Evolutionary conservation across 768 basidiomycete species (phyloP), one percentile per base, ranked within the genome.

Genomic region (Flagelloscypha sp.): DNA sequence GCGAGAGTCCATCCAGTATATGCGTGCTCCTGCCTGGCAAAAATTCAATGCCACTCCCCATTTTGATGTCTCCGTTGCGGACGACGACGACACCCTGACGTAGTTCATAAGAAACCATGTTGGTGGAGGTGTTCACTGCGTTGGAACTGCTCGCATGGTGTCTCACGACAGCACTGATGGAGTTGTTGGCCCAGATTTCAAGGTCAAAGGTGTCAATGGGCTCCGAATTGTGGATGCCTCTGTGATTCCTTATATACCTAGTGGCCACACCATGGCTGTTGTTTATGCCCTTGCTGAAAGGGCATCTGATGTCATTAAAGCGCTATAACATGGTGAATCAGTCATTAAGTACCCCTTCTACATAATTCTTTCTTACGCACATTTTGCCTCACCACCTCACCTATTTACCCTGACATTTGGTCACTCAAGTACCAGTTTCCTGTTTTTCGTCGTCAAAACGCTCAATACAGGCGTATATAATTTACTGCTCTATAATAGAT

Each of bases 171-270:
- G 46, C 3, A 12, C 10, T 6, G 30, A 17, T 8, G 52, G 48
- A 20, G 55, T 50, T 17, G 44, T 50, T 5, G 41, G 50, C 34
- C 36, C 49, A 7, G 28, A 46, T 13, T 32, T 55, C 3, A 33
- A 18, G 6, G 50, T 55, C 12, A 48, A 52, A 29, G 49, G 56
- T 3, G 44, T 48, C 2, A 8, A 13, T 4, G 57, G 50, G 20
- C 29, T 61, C 24, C 37, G 59, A 2, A 45, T 61, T 30, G 52
- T 60, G 10, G 57, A 60, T 40, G 55, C 54, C 1, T 54, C 54
- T 11, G 48, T 58, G n/a, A 36, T 53, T n/a, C 48, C 59, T 11
- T 30, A 49, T 18, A 36, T 52, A 11, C 55, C 54, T 12, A 48
- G 49, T n/a, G 52, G 39, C 3, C 55, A 56, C 35, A 48, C 52